Conservation (phyloP, 1,284 basidiomycete species). For the Apiotrichum porosum region DNA sequence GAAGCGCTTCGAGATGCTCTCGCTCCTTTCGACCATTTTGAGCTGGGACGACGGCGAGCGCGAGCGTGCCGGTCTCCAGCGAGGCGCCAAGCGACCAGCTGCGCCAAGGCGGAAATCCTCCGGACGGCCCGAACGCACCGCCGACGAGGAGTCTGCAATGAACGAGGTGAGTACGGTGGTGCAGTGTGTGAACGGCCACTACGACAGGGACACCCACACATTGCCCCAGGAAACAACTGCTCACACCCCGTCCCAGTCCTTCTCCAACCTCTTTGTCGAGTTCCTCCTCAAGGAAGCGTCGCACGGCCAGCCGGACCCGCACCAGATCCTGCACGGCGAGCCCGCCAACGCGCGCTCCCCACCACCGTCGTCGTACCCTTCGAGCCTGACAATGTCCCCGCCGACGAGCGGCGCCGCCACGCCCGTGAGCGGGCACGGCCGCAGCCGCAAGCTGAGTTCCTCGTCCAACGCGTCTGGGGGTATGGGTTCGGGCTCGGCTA, state of each 20-base stretch:
- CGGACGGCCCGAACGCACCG: conserved; percentile 47
- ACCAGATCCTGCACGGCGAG: background rate
- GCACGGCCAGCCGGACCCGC: conserved; percentile 35
- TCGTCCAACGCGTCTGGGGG: background rate
- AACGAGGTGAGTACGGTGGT: conserved; percentile 49
- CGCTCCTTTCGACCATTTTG: conserved; percentile 78
- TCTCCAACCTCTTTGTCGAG: conserved; percentile 91
- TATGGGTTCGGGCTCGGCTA: too few species aligned
- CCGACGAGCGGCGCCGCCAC: conserved; percentile 9
- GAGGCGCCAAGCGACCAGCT: conserved; percentile 34
- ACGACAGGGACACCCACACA: background rate
- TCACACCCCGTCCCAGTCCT: conserved; percentile 55
- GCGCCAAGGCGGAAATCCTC: conserved; percentile 59
- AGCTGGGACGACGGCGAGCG: conserved; percentile 86
- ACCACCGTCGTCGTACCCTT: background rate
- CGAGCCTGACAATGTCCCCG: conserved; percentile 2
- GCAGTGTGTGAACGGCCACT: background rate
- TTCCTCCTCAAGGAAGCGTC: conserved; percentile 86
- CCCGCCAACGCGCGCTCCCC: background rate
- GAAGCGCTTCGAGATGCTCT: conserved; percentile 96
- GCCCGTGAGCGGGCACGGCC: background rate
- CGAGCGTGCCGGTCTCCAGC: conserved; percentile 82
- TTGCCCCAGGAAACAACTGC: background rate
- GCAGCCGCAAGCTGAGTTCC: background rate
- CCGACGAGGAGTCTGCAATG: conserved; percentile 46